phyloP scores from a whole-genome alignment of 2,329 filamentous ascomycete genomes.

The Trichophyton verrucosum region DNA sequence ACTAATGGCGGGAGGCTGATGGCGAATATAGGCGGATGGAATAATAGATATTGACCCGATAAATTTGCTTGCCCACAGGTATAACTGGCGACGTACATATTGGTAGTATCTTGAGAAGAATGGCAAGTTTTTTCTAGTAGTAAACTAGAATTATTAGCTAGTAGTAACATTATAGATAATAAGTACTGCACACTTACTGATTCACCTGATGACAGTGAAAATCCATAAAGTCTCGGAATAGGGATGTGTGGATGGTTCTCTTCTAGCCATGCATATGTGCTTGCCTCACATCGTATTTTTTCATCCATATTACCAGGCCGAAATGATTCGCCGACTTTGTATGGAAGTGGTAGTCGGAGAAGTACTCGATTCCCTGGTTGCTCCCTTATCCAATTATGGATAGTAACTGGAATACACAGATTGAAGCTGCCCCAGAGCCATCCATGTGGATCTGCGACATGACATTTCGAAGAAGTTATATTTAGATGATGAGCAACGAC shows the following conservation, averaged over 20 bases:
- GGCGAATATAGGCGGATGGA: constrained; percentile 2
- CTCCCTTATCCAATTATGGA: background rate
- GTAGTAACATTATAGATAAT: constrained; percentile 12
- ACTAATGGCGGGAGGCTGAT: background rate
- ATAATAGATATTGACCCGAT: background rate
- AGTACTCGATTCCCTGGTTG: background rate
- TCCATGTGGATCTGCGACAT: constrained; percentile 3
- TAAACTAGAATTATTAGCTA: constrained; percentile 21
- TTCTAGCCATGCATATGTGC: constrained; percentile 1
- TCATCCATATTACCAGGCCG: constrained; percentile 6
- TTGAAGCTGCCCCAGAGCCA: constrained; percentile 27
- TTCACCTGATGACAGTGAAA: constrained; percentile 10
- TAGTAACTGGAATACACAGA: constrained; percentile 19
- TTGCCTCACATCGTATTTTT: constrained; percentile 6
- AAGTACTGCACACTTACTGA: background rate
- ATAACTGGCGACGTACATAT: background rate
- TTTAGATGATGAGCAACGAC: constrained; percentile 10
- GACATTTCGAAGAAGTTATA: constrained; percentile 5
- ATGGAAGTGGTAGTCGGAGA: constrained; percentile 4
- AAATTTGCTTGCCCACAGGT: background rate
- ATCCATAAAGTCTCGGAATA: constrained; percentile 13
- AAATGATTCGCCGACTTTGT: constrained; percentile 3
- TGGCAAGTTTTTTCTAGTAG: background rate
- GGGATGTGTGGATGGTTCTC: constrained; percentile 9
- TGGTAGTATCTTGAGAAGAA: background rate